These are phyloP conservation scores for Oryza glaberrima DNA, from an alignment of 176 grass and related monocot genomes.

Conservation along the genomic window DNA sequence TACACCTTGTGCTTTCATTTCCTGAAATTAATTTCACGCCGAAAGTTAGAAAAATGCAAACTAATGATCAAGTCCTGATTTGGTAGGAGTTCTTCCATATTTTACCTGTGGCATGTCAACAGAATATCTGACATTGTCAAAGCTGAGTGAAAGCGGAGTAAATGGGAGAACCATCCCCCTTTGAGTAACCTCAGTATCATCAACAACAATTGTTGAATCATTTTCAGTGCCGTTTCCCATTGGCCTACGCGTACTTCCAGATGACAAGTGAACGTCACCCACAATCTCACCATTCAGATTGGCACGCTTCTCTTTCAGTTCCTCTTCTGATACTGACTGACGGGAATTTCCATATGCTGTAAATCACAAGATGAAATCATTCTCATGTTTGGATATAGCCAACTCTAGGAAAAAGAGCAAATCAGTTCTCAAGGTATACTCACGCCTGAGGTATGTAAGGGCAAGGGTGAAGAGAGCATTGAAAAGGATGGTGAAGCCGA, in stretches of 20 bases:
- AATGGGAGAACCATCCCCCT: slow-evolving; percentile 97
- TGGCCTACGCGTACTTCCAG: slow-evolving; percentile 42
- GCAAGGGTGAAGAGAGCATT: slow-evolving; percentile 76
- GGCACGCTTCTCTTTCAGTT: slow-evolving; percentile 70
- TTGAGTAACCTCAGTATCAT: slow-evolving; percentile 36
- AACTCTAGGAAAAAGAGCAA: slow-evolving; percentile 20
- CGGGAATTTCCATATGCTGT: slow-evolving; percentile 80
- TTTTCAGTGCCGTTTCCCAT: slow-evolving; percentile 18
- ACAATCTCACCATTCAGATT: slow-evolving; percentile 60
- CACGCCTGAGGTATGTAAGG: slow-evolving; percentile 71
- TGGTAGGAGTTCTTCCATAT: slow-evolving; percentile 20
- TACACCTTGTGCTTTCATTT: slow-evolving; percentile 92
- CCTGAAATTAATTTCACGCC: slow-evolving; percentile 49
- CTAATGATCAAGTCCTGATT: not conserved
- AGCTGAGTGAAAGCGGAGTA: slow-evolving; percentile 74
- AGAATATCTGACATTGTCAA: slow-evolving; percentile 79
- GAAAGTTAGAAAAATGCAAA: slow-evolving; percentile 21
- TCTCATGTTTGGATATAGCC: slow-evolving; percentile 1
- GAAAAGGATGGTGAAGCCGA: slow-evolving; percentile 78
- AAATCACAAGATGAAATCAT: slow-evolving; percentile 25
- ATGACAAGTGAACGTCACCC: slow-evolving; percentile 40
- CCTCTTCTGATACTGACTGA: slow-evolving; percentile 71
- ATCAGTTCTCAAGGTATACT: slow-evolving; percentile 37
- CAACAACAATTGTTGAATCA: slow-evolving; percentile 24
- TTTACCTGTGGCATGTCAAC: slow-evolving; percentile 96